phyloP scores from a whole-genome alignment of 2,329 filamentous ascomycete species.

The Neurospora sp. region DNA sequence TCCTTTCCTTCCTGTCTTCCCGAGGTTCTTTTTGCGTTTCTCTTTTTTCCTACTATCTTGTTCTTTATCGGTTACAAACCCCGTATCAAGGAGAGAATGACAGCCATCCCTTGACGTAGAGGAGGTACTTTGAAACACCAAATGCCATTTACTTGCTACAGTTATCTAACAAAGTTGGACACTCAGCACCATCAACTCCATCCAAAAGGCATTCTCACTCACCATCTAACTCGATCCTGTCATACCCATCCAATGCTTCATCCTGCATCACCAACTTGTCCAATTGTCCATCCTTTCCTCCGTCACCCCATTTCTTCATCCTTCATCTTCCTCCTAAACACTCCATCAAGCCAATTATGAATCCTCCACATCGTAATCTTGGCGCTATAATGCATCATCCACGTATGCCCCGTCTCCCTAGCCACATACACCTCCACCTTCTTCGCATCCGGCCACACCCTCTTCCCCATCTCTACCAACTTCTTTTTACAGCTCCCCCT shows the following conservation, averaged over 20 bases:
- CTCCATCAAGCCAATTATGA: not conserved
- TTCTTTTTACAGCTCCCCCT: not conserved
- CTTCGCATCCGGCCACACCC: not conserved
- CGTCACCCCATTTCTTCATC: not conserved
- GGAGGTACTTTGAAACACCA: no score
- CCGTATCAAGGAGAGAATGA: no score
- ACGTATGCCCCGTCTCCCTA: not conserved
- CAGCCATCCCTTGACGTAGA: no score
- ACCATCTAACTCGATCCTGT: not conserved
- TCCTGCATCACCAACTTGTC: not conserved
- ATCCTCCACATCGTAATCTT: not conserved
- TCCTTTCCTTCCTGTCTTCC: not conserved
- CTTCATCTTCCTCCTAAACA: not conserved
- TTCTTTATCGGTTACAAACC: no score
- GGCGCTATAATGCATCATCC: not conserved
- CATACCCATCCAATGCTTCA: not conserved
- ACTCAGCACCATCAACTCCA: not conserved
- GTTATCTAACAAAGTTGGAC: not conserved
- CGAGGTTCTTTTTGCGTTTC: no score
- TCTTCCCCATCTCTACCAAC: not conserved
- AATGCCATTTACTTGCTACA: no score
- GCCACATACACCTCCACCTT: not conserved
- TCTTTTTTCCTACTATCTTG: no score
- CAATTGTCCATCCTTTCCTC: not conserved
- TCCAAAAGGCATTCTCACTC: not conserved